Conservation (phyloP, 495 filamentous ascomycete genomes). For the Penicillium angulare region DNA sequence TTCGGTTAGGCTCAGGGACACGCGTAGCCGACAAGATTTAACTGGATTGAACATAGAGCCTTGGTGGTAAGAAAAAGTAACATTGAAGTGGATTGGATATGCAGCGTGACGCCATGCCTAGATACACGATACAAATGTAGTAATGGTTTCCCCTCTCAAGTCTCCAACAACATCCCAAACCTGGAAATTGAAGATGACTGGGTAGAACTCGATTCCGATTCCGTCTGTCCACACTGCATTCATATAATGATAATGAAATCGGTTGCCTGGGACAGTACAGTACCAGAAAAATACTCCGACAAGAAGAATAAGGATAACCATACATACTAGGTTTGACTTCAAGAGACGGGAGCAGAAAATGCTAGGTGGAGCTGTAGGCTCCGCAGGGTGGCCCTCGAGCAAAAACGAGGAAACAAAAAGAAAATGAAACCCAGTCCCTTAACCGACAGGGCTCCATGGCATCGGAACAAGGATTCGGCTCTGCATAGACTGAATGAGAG, state of each 20-base stretch:
- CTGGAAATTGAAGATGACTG: neutral
- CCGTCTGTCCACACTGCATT: no score
- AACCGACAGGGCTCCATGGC: conserved; percentile 93
- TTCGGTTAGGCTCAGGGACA: conserved; percentile 9
- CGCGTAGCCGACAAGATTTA: neutral
- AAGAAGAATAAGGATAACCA: no score
- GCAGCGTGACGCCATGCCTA: conserved; percentile 17
- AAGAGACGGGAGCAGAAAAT: neutral
- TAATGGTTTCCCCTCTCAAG: neutral
- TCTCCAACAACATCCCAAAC: neutral
- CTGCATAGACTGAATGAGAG: conserved; percentile 94
- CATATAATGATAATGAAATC: no score
- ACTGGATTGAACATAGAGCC: neutral
- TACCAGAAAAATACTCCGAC: no score
- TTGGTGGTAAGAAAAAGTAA: neutral
- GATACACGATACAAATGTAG: conserved; percentile 25
- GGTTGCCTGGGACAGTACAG: neutral
- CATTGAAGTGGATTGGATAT: conserved; percentile 5
- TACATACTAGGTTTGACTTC: neutral
- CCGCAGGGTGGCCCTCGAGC: neutral
- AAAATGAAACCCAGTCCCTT: no score
- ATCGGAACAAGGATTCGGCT: conserved; percentile 89
- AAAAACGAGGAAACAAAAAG: neutral
- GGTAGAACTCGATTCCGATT: neutral
- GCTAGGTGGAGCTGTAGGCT: conserved; percentile 1